Evolutionary conservation across 1,284 basidiomycete species (phyloP), one percentile per base, ranked within the genome.

Genomic region (Rhodotorula sp.): DNA sequence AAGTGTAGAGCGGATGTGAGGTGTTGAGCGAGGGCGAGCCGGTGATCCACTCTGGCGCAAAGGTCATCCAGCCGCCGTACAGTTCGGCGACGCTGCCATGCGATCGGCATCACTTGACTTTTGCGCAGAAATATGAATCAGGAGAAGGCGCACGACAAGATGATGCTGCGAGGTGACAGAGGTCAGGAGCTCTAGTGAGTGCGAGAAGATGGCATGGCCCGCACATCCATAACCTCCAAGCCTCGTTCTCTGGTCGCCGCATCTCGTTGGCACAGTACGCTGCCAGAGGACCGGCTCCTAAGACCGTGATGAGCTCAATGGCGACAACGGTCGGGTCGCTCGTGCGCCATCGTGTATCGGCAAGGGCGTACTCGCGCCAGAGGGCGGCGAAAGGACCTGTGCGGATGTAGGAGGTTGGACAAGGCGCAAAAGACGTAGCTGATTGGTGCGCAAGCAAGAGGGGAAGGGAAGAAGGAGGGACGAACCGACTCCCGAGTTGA

Each of bases 251-350:
- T 39, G 85, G 79, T 55, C 83, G 84, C 27, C 85, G 81, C 34
- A 91, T 83, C 76, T 87, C 86, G 72, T 84, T 85, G 59, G 89
- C 81, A 73, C 90, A 86, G 71, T 87, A 89, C 78, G 84, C 86
- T 76, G 88, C 62, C 24, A 72, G 48, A 19, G 73, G 73, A 2
- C 73, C 73, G 6, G 85, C 89, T 34, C 89, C 89, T 36, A 91
- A 82, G 19, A 92, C 90, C 9, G 90, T 92, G 72, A 92, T 82
- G 60, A 92, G 79, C 79, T 92, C 90, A 53, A 92, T 85, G 10
- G 89, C 88, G 53, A 92, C 89, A 57, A 92, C 84, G 0, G 88
- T 89, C 2, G 89, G 85, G 75, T 92, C 90, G 0, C 90, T 83
- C 39, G 84, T 79, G 22, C 89, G 90, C 90, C 90, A 92, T 57